Percentiles rank a stretch among this genome's conserved stretches.
phyloP scores from a whole-genome alignment of 352 stramenopile species.

The Globisporangium nodosum region DNA sequence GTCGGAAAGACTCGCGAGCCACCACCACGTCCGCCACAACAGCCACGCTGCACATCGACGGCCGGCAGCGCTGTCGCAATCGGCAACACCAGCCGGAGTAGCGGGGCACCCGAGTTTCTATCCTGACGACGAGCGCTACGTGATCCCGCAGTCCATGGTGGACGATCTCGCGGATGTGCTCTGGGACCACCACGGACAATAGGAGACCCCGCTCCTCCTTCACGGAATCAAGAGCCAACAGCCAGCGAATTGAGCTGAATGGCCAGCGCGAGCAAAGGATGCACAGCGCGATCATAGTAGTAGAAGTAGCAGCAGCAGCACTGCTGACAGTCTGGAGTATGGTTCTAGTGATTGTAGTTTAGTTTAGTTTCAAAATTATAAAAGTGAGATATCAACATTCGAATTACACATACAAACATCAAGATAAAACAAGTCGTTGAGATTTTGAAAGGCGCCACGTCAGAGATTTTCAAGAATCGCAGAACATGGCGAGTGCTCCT shows the following conservation, averaged over 20 bases:
- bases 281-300: neutral
- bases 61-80: neutral
- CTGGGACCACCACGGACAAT: constrained; percentile 6
- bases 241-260: constrained; percentile 4
- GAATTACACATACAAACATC: too few relatives aligned
- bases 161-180: constrained; percentile 15
- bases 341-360: too few relatives aligned
- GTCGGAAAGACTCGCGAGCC: constrained; percentile 1
- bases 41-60: constrained; percentile 1
- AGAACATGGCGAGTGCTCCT: too few relatives aligned
- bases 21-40: neutral
- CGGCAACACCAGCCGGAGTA: neutral
- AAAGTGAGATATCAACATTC: too few relatives aligned
- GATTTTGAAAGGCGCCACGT: too few relatives aligned
- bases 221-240: neutral
- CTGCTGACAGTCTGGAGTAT: too few relatives aligned
- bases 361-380: too few relatives aligned
- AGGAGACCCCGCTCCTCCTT: neutral
- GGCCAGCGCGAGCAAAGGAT: neutral
- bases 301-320: too few relatives aligned
- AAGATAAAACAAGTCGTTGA: too few relatives aligned
- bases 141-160: constrained; percentile 10
- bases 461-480: too few relatives aligned
- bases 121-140: constrained; percentile 2
- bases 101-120: constrained; percentile 1